Evolutionary conservation across 2,329 filamentous ascomycete genomes (phyloP).

Genomic region (Trichoderma breve): DNA sequence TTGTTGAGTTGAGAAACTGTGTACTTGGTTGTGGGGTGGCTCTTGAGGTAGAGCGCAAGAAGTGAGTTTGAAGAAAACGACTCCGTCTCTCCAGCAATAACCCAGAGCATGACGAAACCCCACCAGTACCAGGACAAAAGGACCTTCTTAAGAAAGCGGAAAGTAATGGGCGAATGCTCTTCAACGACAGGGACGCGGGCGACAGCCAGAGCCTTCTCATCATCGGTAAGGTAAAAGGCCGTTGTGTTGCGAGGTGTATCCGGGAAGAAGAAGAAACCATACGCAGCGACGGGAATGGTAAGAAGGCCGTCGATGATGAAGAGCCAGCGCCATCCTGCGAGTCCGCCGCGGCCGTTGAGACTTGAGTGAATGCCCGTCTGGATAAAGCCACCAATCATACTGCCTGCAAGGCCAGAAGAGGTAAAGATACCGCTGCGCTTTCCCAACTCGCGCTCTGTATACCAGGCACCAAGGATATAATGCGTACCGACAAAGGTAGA

Average conservation of each 20-base stretch:
- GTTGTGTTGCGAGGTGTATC: constrained; percentile 47
- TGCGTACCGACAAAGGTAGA: constrained; percentile 43
- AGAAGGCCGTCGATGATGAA: constrained; percentile 67
- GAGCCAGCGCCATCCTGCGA: constrained; percentile 66
- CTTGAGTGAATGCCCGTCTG: constrained; percentile 58
- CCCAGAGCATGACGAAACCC: constrained; percentile 65
- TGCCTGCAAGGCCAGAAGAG: constrained; percentile 57
- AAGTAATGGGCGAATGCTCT: constrained; percentile 45
- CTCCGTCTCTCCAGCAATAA: constrained; percentile 69
- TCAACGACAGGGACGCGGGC: constrained; percentile 40
- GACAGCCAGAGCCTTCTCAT: constrained; percentile 44
- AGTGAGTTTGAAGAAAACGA: constrained; percentile 66
- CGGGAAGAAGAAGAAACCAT: constrained; percentile 38
- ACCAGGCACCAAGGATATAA: constrained; percentile 53
- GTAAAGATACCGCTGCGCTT: constrained; percentile 65
- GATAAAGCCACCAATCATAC: constrained; percentile 52
- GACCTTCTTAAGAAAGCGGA: constrained; percentile 53
- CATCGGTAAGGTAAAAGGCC: constrained; percentile 44
- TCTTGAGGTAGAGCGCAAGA: constrained; percentile 50
- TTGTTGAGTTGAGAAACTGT: constrained; percentile 52
- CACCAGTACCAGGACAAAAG: constrained; percentile 63
- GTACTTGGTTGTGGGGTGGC: constrained; percentile 44
- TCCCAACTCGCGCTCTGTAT: constrained; percentile 58
- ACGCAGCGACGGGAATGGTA: constrained; percentile 36
- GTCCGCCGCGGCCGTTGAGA: constrained; percentile 46